Conservation (phyloP, 176 grass and related monocot genomes). For the Dactylis glomerata region DNA sequence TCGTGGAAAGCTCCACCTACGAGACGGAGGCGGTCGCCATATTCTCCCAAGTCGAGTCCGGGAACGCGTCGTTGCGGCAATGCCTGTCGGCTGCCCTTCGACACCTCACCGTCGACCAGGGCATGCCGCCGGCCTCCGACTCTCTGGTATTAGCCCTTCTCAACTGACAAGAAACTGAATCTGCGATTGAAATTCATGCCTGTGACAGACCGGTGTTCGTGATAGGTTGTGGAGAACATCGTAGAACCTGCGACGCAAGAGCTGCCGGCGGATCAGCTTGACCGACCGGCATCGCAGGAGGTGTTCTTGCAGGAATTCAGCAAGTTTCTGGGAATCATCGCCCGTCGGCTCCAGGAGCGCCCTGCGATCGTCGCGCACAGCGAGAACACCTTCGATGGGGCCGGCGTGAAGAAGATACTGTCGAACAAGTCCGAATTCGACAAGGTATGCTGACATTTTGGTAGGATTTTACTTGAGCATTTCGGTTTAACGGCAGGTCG, state of each 20-base stretch:
- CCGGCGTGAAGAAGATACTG: constrained; percentile 55
- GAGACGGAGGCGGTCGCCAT: constrained; percentile 50
- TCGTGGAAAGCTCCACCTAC: constrained; percentile 43
- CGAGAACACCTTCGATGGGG: constrained; percentile 89
- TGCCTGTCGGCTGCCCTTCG: constrained; percentile 49
- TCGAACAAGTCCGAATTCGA: constrained; percentile 62
- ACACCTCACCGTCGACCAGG: constrained; percentile 71
- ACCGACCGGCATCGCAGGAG: constrained; percentile 54
- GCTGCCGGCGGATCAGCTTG: constrained; percentile 34
- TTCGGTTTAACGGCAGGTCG: not conserved
- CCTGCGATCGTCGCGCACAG: constrained; percentile 81
- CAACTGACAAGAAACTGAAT: not conserved
- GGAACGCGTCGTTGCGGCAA: constrained; percentile 21
- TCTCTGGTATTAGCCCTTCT: constrained; percentile 41
- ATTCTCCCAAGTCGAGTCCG: constrained; percentile 43
- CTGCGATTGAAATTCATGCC: not conserved
- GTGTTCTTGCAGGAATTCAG: constrained; percentile 62
- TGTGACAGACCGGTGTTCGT: not conserved
- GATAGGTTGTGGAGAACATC: constrained; percentile 61
- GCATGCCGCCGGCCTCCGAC: constrained; percentile 82
- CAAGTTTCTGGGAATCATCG: constrained; percentile 41
- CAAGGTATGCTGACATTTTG: constrained; percentile 30
- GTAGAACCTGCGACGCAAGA: constrained; percentile 52
- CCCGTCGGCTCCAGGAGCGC: constrained; percentile 43
- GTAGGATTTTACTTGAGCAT: not conserved